phyloP scores from a whole-genome alignment of 202 grass and related monocot genomes.

The Brachypodium distachyon region DNA sequence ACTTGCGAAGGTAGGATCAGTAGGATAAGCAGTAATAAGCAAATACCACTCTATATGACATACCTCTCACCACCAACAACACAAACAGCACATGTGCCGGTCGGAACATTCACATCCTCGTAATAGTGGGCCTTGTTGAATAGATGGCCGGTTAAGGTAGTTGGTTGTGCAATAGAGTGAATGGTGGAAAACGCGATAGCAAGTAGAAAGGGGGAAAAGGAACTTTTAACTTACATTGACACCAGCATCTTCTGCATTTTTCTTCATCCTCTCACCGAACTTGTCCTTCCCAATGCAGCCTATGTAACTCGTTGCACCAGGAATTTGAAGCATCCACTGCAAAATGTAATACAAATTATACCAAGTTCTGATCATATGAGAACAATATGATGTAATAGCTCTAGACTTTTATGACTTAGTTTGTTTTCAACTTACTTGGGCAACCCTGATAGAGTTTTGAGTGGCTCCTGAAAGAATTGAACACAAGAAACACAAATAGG shows the following conservation, averaged over 20 bases:
- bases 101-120: slow-evolving; percentile 53
- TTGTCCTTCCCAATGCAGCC: slow-evolving; percentile 97
- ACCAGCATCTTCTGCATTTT: slow-evolving; percentile 57
- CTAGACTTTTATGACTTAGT: not conserved
- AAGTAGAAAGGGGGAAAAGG: not conserved
- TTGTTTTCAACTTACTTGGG: slow-evolving; percentile 56
- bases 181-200: not conserved
- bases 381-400: not conserved
- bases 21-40: not conserved
- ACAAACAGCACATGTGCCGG: slow-evolving; percentile 76
- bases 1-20: not conserved
- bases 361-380: not conserved
- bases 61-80: slow-evolving; percentile 76
- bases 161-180: not conserved
- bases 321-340: slow-evolving; percentile 98
- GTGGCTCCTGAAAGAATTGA: slow-evolving; percentile 65
- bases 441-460: slow-evolving; percentile 97
- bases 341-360: not conserved
- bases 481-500: slow-evolving; percentile 14
- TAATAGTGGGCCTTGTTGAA: slow-evolving; percentile 51
- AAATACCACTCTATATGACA: not conserved
- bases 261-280: slow-evolving; percentile 98
- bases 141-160: not conserved
- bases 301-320: slow-evolving; percentile 89
- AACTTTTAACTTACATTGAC: not conserved